Evolutionary conservation across 1,284 basidiomycete genomes (phyloP).

Genomic region (Peniophora sp.): DNA sequence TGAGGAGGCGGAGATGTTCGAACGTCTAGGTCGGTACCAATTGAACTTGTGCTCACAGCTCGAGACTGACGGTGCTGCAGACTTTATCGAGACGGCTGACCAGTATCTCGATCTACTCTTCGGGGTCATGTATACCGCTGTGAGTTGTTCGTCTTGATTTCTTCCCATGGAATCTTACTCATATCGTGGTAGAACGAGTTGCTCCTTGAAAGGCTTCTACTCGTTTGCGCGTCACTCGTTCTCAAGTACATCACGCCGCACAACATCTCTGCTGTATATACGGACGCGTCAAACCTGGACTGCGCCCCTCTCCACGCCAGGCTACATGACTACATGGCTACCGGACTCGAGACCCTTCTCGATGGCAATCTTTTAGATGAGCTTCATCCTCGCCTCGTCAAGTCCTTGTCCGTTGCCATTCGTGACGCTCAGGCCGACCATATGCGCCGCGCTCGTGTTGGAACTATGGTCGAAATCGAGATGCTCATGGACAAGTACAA

Average conservation of each 20-base stretch:
- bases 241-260: conserved; percentile 64
- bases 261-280: conserved; percentile 79
- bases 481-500: conserved; percentile 58
- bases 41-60: no score
- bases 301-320: conserved; percentile 64
- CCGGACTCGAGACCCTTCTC: conserved; percentile 85
- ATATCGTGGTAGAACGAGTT: conserved; percentile 68
- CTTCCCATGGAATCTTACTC: conserved; percentile 1
- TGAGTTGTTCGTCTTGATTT: conserved; percentile 27
- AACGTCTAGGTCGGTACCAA: conserved; percentile 49
- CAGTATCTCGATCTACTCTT: conserved; percentile 85
- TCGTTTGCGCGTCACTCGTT: conserved; percentile 75
- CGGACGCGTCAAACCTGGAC: conserved; percentile 79
- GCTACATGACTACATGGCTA: conserved; percentile 76
- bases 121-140: conserved; percentile 79
- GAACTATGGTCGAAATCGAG: conserved; percentile 42
- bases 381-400: conserved; percentile 61
- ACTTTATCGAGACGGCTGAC: conserved; percentile 62
- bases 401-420: conserved; percentile 59
- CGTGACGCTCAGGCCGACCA: conserved; percentile 50
- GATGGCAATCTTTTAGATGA: conserved; percentile 78
- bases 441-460: conserved; percentile 65
- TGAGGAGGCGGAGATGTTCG: conserved; percentile 67
- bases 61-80: conserved; percentile 26
- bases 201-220: conserved; percentile 77